phyloP scores from a whole-genome alignment of 2,329 filamentous ascomycete species.

The Dryadomyces quercivorus region DNA sequence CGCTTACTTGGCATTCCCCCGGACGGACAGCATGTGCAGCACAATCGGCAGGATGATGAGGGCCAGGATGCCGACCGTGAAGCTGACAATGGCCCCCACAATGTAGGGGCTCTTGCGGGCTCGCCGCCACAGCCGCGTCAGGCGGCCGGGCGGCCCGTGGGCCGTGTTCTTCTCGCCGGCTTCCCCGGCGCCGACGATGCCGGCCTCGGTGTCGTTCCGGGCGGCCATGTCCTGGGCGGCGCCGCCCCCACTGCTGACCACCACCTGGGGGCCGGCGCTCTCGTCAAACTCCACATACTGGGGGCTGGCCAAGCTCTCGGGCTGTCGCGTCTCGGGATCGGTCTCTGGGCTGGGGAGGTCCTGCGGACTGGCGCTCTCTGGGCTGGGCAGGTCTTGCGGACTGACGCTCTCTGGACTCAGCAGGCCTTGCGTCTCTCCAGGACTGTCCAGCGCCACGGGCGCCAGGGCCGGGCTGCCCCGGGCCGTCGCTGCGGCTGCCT shows the following conservation, averaged over 20 bases:
- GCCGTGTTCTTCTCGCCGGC: not conserved
- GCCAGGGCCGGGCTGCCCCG: too few species aligned
- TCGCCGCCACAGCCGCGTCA: not conserved
- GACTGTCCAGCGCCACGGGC: too few species aligned
- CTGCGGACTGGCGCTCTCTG: too few species aligned
- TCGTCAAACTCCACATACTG: constrained; percentile 5
- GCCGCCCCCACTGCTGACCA: not conserved
- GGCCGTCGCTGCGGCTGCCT: too few species aligned
- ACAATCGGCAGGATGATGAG: constrained; percentile 6
- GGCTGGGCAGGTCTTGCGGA: too few species aligned
- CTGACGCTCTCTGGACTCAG: too few species aligned
- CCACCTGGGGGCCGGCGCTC: constrained; percentile 1
- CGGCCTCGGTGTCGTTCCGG: not conserved
- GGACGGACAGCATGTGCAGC: constrained; percentile 4
- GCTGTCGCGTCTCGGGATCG: not conserved
- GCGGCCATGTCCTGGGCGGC: not conserved
- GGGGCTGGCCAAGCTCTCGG: not conserved
- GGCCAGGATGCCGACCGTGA: constrained; percentile 2
- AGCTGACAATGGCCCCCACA: not conserved
- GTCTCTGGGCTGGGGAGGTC: not conserved
- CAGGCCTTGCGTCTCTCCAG: too few species aligned
- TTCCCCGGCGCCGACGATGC: not conserved
- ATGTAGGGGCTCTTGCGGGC: constrained; percentile 5
- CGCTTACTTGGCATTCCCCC: not conserved
- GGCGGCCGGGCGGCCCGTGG: not conserved